Percentiles rank a stretch among this genome's conserved stretches.
Evolutionary conservation across 495 filamentous ascomycete species (phyloP).

Genomic region (Daldinia vernicosa): DNA sequence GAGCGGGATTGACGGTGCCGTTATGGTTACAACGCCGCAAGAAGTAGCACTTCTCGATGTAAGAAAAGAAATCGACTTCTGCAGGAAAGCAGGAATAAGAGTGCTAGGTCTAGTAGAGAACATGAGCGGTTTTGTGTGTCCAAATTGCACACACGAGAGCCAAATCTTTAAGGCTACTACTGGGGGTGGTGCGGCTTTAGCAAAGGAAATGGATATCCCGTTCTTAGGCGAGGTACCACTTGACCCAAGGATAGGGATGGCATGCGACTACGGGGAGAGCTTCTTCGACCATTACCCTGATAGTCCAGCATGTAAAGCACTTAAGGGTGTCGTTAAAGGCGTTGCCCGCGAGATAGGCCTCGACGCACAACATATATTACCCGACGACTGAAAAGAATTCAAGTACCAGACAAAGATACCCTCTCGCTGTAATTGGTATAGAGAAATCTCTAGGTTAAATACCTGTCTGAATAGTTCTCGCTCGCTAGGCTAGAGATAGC

Average conservation of each 20-base stretch:
- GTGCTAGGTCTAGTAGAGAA: conserved; percentile 95
- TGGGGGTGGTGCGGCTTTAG: conserved; percentile 81
- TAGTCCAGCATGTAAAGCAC: conserved; percentile 82
- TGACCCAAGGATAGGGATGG: conserved; percentile 93
- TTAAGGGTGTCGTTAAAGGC: conserved; percentile 77
- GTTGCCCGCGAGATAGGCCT: conserved; percentile 72
- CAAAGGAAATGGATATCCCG: conserved; percentile 83
- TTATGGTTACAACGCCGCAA: conserved; percentile 93
- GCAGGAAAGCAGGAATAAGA: conserved; percentile 88
- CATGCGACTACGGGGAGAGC: conserved; percentile 96
- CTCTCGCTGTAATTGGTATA: conserved; percentile 21
- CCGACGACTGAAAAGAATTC: conserved; percentile 43
- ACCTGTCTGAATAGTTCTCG: too few relatives aligned
- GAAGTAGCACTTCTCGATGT: conserved; percentile 94
- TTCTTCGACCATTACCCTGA: conserved; percentile 95
- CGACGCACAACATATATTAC: conserved; percentile 50
- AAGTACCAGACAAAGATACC: conserved; percentile 22
- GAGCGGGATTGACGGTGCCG: conserved; percentile 88
- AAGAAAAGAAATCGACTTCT: conserved; percentile 96
- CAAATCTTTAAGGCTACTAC: conserved; percentile 94
- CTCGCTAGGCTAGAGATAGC: too few relatives aligned
- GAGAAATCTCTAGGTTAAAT: conserved; percentile 1
- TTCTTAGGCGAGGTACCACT: conserved; percentile 93
- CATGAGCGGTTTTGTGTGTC: conserved; percentile 96
- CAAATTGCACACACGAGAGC: conserved; percentile 79